phyloP scores from a whole-genome alignment of 192 early-diverging fungal genomes.

The Gorgonomyces haynaldii region DNA sequence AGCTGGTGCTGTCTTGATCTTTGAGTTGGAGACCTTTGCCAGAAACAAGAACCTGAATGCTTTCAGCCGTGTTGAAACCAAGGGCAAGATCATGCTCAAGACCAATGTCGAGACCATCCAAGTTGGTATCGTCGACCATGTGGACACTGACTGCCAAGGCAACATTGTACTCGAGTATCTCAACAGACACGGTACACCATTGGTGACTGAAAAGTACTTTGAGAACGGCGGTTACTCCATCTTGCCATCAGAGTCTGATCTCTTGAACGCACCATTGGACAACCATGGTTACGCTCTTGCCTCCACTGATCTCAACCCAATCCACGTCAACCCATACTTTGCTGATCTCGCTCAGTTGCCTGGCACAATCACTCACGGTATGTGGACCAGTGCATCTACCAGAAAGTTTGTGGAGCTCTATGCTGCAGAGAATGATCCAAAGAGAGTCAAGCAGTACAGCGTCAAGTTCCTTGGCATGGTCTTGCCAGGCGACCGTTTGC shows the following conservation, averaged over 20 bases:
- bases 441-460: constrained; percentile 73
- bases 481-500: constrained; percentile 75
- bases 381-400: constrained; percentile 92
- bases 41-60: too few relatives aligned
- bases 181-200: constrained; percentile 57
- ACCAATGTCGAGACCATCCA: constrained; percentile 42
- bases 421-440: constrained; percentile 84
- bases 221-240: constrained; percentile 74
- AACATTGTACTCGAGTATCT: constrained; percentile 87
- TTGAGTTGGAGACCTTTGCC: constrained; percentile 61
- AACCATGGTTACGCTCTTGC: constrained; percentile 80
- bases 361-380: constrained; percentile 89
- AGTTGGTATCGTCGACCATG: constrained; percentile 70
- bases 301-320: constrained; percentile 89
- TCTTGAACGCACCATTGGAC: constrained; percentile 72
- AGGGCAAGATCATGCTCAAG: constrained; percentile 32
- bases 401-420: constrained; percentile 93
- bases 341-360: constrained; percentile 79
- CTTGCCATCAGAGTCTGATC: constrained; percentile 72
- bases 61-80: constrained; percentile 23
- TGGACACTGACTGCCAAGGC: constrained; percentile 59
- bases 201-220: constrained; percentile 35
- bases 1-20: constrained; percentile 52
- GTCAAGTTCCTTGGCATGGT: constrained; percentile 92
- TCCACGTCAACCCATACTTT: constrained; percentile 93